Evolutionary conservation across 2,329 filamentous ascomycete species (phyloP), one percentile per base, ranked within the genome.

Genomic region (Corynespora cassiicola): DNA sequence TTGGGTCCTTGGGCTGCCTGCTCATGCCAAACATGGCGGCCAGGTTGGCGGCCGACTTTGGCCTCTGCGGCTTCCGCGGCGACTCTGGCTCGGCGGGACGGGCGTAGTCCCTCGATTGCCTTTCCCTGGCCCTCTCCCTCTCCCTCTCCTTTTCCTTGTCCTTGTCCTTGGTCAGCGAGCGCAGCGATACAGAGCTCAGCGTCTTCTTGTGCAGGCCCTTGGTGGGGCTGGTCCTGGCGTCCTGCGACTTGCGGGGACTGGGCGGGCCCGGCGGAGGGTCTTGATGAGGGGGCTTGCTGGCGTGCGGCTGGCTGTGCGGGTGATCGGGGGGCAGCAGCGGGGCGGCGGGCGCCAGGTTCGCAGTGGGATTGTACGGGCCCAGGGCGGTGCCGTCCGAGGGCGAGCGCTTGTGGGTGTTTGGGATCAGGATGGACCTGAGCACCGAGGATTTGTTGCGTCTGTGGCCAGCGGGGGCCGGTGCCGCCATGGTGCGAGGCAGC

Each of bases 21-120:
- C 84, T 82, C 39, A 86, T 85, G 39, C 83, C 84, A 34, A 96
- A 79, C 37, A 96, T 79, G 4, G 79, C 83, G 1, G 83, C 82
- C n/a, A 97, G 76, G 63, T 90, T 95, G 20, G 87, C 87, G 3
- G 87, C 80, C 0, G 91, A 95, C 68, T 92, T 95, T 23, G 81
- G 81, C 74, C 92, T 95, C 66, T 82, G 83, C 4, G 76, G 74
- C 39, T 73, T 78, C 54, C 61, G 50, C 17, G 43, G 39, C 19
- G 36, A 50, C 36, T 40, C 58, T 38, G 39, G 66, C 15, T 68
- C 60, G n/a, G n/a, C n/a, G n/a, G n/a, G n/a, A n/a, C n/a, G n/a
- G n/a, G n/a, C n/a, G n/a, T n/a, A n/a, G n/a, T n/a, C n/a, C n/a
- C n/a, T n/a, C n/a, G n/a, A n/a, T n/a, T n/a, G n/a, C n/a, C n/a